phyloP scores from a whole-genome alignment of 2,329 filamentous ascomycete species.

The Arthrobotrys musiformis region DNA sequence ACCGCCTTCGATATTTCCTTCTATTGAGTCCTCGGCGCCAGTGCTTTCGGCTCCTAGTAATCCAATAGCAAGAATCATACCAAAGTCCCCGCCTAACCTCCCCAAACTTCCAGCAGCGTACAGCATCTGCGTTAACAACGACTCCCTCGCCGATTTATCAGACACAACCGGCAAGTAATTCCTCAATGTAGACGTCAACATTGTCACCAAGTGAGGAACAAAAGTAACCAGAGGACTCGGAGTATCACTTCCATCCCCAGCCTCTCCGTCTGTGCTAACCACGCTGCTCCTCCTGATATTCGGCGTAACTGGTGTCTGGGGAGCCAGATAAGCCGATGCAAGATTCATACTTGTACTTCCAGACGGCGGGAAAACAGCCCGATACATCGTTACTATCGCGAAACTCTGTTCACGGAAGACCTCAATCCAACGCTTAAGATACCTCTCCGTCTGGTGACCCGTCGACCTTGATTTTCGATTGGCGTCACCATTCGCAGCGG shows the following conservation, averaged over 20 bases:
- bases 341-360: constrained; percentile 21
- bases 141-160: constrained; percentile 83
- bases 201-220: constrained; percentile 81
- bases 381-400: constrained; percentile 92
- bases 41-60: constrained; percentile 64
- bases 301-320: constrained; percentile 40
- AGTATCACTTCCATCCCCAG: constrained; percentile 45
- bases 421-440: constrained; percentile 93
- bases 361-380: constrained; percentile 77
- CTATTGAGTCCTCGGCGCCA: constrained; percentile 62
- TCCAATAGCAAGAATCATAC: constrained; percentile 79
- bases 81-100: constrained; percentile 89
- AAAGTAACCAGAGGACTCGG: constrained; percentile 79
- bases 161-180: constrained; percentile 82
- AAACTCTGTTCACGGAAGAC: constrained; percentile 98
- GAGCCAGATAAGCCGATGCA: constrained; percentile 42
- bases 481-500: constrained; percentile 61
- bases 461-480: constrained; percentile 20
- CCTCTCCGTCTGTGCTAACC: neutral
- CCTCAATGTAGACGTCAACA: constrained; percentile 80
- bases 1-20: constrained; percentile 64
- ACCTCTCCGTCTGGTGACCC: constrained; percentile 93
- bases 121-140: constrained; percentile 87
- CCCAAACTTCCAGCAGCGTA: constrained; percentile 94
- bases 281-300: constrained; percentile 33